These are phyloP conservation scores for Eutypa lata DNA, from an alignment of 2,329 filamentous ascomycete species.

Conservation along the genomic window DNA sequence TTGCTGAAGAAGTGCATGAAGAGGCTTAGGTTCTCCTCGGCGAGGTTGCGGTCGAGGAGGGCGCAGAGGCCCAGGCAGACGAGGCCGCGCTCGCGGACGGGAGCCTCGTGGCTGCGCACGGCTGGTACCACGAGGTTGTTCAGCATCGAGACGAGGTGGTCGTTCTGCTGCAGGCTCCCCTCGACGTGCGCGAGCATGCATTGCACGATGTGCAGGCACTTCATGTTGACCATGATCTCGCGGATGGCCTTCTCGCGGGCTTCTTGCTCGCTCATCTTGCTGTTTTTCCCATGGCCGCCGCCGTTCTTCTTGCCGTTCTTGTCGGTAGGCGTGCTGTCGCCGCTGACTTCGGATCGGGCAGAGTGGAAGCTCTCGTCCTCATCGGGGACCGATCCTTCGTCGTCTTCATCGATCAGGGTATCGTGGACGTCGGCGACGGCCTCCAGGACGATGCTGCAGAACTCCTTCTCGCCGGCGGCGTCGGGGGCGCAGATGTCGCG, in stretches of 20 bases:
- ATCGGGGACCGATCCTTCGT: slow-evolving; percentile 38
- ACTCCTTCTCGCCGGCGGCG: slow-evolving; percentile 72
- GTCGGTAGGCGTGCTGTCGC: slow-evolving; percentile 55
- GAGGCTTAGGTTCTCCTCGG: slow-evolving; percentile 84
- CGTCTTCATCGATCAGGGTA: slow-evolving; percentile 73
- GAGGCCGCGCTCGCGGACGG: slow-evolving; percentile 85
- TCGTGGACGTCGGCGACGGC: slow-evolving; percentile 96
- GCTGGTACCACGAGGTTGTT: slow-evolving; percentile 96
- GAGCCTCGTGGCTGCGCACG: slow-evolving; percentile 87
- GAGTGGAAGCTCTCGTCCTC: slow-evolving; percentile 88
- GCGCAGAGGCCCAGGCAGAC: slow-evolving; percentile 89
- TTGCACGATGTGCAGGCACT: slow-evolving; percentile 94
- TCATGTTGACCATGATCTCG: slow-evolving; percentile 97
- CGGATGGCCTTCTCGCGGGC: slow-evolving; percentile 72
- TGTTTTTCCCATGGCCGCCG: slow-evolving; percentile 32
- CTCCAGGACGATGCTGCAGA: slow-evolving; percentile 83
- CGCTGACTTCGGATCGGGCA: slow-evolving; percentile 79
- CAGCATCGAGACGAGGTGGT: slow-evolving; percentile 92
- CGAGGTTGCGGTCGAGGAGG: slow-evolving; percentile 84
- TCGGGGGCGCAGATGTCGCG: slow-evolving; percentile 78
- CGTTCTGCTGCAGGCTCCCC: slow-evolving; percentile 82
- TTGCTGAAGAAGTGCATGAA: slow-evolving; percentile 97
- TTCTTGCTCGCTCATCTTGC: slow-evolving; percentile 59
- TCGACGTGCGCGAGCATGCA: slow-evolving; percentile 95
- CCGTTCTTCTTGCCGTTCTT: slow-evolving; percentile 32